Evolutionary conservation across 768 basidiomycete species (phyloP).

Genomic region (Asterophora lycoperdoides): DNA sequence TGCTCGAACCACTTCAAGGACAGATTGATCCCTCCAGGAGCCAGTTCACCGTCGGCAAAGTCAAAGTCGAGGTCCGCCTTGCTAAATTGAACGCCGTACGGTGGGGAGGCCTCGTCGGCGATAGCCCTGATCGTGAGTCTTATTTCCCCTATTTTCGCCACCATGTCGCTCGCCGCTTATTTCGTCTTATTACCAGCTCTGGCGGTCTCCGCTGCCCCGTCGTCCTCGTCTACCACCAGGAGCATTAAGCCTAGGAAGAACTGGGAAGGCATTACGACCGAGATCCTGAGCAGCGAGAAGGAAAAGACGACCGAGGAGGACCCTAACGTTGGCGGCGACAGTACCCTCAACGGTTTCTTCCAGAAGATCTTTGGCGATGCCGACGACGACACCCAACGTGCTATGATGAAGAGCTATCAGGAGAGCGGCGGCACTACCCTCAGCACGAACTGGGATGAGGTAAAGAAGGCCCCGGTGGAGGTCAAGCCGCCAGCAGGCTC

Average conservation of each 20-base stretch:
- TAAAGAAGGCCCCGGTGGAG: conserved; percentile 62
- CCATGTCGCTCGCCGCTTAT: neutral
- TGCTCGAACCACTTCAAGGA: conserved; percentile 77
- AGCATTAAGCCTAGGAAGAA: conserved; percentile 54
- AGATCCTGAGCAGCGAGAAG: conserved; percentile 65
- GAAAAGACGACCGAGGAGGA: conserved; percentile 69
- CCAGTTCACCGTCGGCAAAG: conserved; percentile 67
- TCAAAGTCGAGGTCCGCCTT: conserved; percentile 85
- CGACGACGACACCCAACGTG: conserved; percentile 85
- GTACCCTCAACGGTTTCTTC: conserved; percentile 83
- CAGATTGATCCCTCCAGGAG: conserved; percentile 66
- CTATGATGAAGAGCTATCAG: conserved; percentile 97
- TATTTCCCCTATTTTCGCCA: neutral
- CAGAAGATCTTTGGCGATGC: conserved; percentile 87
- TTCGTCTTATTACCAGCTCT: conserved; percentile 19
- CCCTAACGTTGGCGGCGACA: conserved; percentile 88
- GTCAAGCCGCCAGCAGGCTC: conserved; percentile 82
- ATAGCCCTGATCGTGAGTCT: conserved; percentile 67
- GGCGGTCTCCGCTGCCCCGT: conserved; percentile 27
- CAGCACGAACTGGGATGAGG: conserved; percentile 95
- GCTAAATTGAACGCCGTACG: conserved; percentile 60
- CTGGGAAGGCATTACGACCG: conserved; percentile 81
- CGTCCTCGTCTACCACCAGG: conserved; percentile 30
- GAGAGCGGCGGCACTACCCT: conserved; percentile 95
- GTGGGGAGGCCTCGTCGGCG: conserved; percentile 76